These are phyloP conservation scores for Leccinum uliginosum DNA, from an alignment of 768 basidiomycete genomes.

Conservation along the genomic window DNA sequence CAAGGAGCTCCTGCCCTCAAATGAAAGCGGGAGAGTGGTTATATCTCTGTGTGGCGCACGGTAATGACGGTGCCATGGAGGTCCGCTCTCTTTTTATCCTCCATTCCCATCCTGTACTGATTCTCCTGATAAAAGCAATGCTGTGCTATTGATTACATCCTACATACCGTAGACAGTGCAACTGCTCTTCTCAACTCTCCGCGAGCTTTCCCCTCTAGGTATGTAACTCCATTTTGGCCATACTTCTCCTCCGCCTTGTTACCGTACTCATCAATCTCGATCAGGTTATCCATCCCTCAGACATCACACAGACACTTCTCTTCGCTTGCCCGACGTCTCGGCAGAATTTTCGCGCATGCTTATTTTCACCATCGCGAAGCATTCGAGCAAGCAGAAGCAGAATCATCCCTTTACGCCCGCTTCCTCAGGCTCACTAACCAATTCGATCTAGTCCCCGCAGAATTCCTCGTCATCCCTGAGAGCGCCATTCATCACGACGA, in stretches of 20 bases:
- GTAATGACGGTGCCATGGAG: constrained; percentile 84
- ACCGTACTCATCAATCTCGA: constrained; percentile 17
- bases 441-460: constrained; percentile 77
- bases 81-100: constrained; percentile 35
- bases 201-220: constrained; percentile 90
- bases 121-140: constrained; percentile 58
- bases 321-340: constrained; percentile 84
- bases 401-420: constrained; percentile 85
- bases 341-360: constrained; percentile 93
- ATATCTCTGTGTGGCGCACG: constrained; percentile 93
- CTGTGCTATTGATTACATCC: constrained; percentile 95
- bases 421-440: constrained; percentile 79
- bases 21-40: constrained; percentile 99
- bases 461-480: constrained; percentile 79
- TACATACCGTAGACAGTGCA: constrained; percentile 90
- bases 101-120: constrained; percentile 15
- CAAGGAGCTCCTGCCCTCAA: constrained; percentile 80
- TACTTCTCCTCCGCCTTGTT: constrained; percentile 15
- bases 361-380: constrained; percentile 93
- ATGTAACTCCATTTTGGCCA: constrained; percentile 15
- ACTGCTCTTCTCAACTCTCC: constrained; percentile 89
- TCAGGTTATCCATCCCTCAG: constrained; percentile 74
- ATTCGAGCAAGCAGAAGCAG: constrained; percentile 87
- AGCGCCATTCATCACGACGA: constrained; percentile 31
- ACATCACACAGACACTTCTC: constrained; percentile 86